Evolutionary conservation across 192 early-diverging fungal genomes (phyloP), one percentile per base, ranked within the genome.

Genomic region (Diversispora epigaea): DNA sequence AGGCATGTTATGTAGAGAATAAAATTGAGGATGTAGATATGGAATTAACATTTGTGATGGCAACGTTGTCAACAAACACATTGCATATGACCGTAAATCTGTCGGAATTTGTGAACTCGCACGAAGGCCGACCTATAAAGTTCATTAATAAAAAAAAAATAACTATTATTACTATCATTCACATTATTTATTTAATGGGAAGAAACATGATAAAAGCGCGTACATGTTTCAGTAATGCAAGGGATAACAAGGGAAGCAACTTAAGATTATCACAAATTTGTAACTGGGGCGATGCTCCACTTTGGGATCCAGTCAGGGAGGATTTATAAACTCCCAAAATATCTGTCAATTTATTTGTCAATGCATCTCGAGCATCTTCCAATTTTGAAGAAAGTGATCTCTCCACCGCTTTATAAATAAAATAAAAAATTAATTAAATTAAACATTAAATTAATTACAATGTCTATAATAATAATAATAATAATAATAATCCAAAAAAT

Each of bases 291-390:
- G 92, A 86, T 6, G 94, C 90, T 4, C 93, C 92, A 0, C 88
- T 86, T 5, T 87, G 87, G 4, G 86, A 83, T 8, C 86, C 83
- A 10, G 91, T 91, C 57, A 94, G 91, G 60, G 89, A 84, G 10
- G 88, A 83, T 84, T 96, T 96, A 86, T 96, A 98, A 6, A 93
- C 92, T 21, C 87, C 90, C 41, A 99, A 78, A n/a, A 99, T 91
- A 76, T 99, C 97, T 39, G 89, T 82, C 0, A 90, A 77, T 81
- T 95, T 96, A 83, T 92, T 91, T 54, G 90, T 86, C 73, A 99
- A 85, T 0, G 95, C 95, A 69, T 98, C 95, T 44, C 97, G 86
- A 9, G 96, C 96, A 82, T 96, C 95, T 74, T 98, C 97, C 57
- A 99, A 79, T 65, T 94, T 93, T 7, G 93, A 90, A 21, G 88